These are phyloP conservation scores for Penicillium sp. DNA, from an alignment of 2,329 filamentous ascomycete genomes.

Conservation along the genomic window DNA sequence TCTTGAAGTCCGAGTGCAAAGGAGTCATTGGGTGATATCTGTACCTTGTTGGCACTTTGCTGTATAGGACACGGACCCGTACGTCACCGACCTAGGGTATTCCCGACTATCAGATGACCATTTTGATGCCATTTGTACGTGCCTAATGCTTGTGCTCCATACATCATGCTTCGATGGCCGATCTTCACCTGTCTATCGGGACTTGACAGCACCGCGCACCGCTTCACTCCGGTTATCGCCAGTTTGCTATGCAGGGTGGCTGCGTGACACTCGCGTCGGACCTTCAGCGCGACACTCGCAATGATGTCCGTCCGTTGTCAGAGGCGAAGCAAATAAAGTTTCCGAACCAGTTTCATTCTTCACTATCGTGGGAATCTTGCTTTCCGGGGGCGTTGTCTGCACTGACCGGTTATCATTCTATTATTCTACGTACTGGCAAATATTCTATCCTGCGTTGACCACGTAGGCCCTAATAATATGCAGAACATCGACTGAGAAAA, in stretches of 20 bases:
- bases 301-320: neutral
- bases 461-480: neutral
- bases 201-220: neutral
- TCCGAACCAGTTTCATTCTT: neutral
- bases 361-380: neutral
- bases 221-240: neutral
- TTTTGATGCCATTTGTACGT: neutral
- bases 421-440: neutral
- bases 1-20: neutral
- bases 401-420: neutral
- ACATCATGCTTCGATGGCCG: neutral
- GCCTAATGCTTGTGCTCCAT: neutral
- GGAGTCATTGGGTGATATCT: neutral
- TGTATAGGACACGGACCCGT: neutral
- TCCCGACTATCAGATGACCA: neutral
- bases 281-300: conserved; percentile 11
- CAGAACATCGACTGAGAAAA: neutral
- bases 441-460: neutral
- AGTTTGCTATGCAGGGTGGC: conserved; percentile 1
- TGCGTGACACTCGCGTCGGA: conserved; percentile 4
- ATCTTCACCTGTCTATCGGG: neutral
- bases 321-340: neutral
- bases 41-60: neutral
- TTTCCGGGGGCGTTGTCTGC: neutral
- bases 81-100: neutral